phyloP scores from a whole-genome alignment of 2,329 filamentous ascomycete genomes.

The Apiospora aurea region DNA sequence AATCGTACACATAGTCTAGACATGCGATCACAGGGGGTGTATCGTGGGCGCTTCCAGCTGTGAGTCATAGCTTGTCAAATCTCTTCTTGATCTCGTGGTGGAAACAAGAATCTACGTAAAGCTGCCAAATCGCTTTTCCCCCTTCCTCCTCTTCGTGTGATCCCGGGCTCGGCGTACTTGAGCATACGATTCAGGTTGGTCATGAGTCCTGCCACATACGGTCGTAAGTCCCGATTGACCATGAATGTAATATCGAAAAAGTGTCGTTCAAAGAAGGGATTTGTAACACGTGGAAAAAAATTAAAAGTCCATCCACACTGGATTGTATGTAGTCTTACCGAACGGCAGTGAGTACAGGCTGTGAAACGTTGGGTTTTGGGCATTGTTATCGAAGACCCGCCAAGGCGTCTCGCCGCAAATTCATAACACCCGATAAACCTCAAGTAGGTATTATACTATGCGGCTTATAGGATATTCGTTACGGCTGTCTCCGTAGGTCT shows the following conservation, averaged over 20 bases:
- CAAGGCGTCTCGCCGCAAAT: not conserved
- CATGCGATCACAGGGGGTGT: not conserved
- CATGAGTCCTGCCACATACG: conserved; percentile 7
- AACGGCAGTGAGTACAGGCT: not conserved
- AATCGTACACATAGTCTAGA: not conserved
- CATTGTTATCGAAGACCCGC: not conserved
- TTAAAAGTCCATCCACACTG: not conserved
- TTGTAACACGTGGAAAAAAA: not conserved
- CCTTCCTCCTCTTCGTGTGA: not conserved
- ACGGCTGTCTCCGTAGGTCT: not conserved
- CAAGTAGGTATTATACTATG: no score
- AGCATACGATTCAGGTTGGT: conserved; percentile 7
- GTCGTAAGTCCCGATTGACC: not conserved
- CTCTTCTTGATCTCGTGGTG: not conserved
- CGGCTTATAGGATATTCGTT: no score
- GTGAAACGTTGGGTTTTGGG: not conserved
- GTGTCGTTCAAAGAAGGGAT: not conserved
- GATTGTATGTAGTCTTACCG: no score
- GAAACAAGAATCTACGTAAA: not conserved
- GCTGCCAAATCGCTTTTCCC: not conserved
- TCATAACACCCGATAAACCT: not conserved
- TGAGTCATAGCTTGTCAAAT: conserved; percentile 7
- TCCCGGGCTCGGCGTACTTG: conserved; percentile 2
- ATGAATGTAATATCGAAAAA: not conserved
- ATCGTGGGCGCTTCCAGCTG: not conserved